Percentiles rank a stretch among this genome's conserved stretches.
phyloP scores from a whole-genome alignment of 169 alveolate genomes.

The Eimeria maxima region DNA sequence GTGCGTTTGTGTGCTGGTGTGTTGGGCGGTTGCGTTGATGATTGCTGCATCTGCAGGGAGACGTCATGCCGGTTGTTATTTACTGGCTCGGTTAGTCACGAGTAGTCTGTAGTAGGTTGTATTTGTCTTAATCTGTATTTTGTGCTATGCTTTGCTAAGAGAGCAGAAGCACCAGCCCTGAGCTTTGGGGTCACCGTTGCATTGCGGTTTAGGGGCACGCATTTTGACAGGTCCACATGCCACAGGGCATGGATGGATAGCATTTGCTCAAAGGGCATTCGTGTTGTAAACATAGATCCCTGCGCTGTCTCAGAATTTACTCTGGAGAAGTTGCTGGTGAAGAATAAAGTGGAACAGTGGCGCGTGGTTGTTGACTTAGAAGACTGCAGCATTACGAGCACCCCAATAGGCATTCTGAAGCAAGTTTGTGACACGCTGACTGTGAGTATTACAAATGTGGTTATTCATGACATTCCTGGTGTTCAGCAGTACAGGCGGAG shows the following conservation, averaged over 20 bases:
- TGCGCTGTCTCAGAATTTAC: constrained; percentile 83
- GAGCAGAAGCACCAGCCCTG: background rate
- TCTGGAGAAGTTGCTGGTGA: constrained; percentile 86
- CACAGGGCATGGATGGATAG: background rate
- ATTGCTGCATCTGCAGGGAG: constrained; percentile 31
- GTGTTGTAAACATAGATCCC: background rate
- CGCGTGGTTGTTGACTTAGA: constrained; percentile 87
- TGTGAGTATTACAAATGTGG: constrained; percentile 38
- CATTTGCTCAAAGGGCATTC: background rate
- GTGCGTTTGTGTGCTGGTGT: background rate
- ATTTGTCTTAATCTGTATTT: background rate
- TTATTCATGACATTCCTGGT: background rate
- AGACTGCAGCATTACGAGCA: constrained; percentile 84
- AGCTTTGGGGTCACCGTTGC: background rate
- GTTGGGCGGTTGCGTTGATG: background rate
- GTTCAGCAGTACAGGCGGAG: background rate
- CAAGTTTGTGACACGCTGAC: constrained; percentile 85
- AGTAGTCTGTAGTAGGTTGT: constrained; percentile 1
- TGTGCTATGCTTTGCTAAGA: background rate
- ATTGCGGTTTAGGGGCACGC: background rate
- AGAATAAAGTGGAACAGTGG: constrained; percentile 89
- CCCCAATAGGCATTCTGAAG: constrained; percentile 86
- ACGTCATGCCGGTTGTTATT: constrained; percentile 75
- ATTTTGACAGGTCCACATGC: background rate
- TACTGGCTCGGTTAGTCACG: constrained; percentile 85